Evolutionary conservation across 2,329 filamentous ascomycete genomes (phyloP).

Genomic region (Dactylellina cionopaga): DNA sequence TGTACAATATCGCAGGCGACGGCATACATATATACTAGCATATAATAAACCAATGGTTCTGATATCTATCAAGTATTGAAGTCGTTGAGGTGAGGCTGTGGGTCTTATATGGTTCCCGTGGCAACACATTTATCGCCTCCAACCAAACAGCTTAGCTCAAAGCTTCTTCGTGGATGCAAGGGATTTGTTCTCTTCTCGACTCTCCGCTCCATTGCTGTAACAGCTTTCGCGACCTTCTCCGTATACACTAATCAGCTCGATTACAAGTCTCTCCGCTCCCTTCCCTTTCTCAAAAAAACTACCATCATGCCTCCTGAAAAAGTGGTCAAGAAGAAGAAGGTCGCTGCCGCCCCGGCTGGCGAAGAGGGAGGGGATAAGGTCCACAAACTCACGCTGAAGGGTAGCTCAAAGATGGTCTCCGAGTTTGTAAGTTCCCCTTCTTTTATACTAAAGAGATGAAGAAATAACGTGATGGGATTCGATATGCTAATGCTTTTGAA

Average conservation of each 20-base stretch:
- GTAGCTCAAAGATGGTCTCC: slow-evolving; percentile 84
- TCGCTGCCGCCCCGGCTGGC: slow-evolving; percentile 54
- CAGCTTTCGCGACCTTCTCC: neutral
- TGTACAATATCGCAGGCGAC: slow-evolving; percentile 32
- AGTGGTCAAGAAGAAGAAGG: slow-evolving; percentile 62
- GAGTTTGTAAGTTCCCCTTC: slow-evolving; percentile 80
- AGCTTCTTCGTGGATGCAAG: no score
- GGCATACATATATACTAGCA: neutral
- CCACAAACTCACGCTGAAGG: slow-evolving; percentile 92
- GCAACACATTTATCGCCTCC: slow-evolving; percentile 33
- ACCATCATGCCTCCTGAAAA: slow-evolving; percentile 54
- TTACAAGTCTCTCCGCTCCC: neutral
- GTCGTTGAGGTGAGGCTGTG: neutral
- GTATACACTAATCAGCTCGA: no score
- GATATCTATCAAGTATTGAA: neutral
- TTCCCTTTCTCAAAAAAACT: neutral
- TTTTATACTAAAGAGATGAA: neutral
- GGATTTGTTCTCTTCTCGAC: slow-evolving; percentile 1
- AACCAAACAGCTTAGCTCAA: slow-evolving; percentile 43
- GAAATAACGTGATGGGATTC: neutral
- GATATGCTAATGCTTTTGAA: neutral
- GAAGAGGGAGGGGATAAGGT: slow-evolving; percentile 76
- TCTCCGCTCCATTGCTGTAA: slow-evolving; percentile 36
- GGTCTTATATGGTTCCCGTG: slow-evolving; percentile 33
- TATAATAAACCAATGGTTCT: neutral